Evolutionary conservation across 1,284 basidiomycete genomes (phyloP).

Genomic region (Xerocomus amazonicus): DNA sequence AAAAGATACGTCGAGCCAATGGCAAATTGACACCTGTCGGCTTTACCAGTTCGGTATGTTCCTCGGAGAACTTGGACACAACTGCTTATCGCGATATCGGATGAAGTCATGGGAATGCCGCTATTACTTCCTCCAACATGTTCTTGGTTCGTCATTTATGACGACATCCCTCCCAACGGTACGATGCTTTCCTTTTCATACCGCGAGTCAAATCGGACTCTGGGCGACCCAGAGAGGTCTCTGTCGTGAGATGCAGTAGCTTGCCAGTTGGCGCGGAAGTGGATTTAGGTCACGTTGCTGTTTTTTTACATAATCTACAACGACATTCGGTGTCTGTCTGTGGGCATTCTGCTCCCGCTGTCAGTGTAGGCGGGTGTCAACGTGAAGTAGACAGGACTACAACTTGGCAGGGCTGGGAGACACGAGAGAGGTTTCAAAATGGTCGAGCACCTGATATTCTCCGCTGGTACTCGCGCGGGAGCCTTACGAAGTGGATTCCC

Average conservation of each 20-base stretch:
- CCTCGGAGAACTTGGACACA: slow-evolving; percentile 20
- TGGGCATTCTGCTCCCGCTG: slow-evolving; percentile 8
- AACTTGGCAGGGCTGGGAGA: background rate
- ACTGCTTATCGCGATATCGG: slow-evolving; percentile 17
- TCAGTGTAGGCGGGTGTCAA: slow-evolving; percentile 5
- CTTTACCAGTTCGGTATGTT: slow-evolving; percentile 7
- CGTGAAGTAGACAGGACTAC: background rate
- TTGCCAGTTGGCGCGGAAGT: background rate
- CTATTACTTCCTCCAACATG: slow-evolving; percentile 10
- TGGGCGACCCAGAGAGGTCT: too few species aligned
- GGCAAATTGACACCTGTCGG: slow-evolving; percentile 3
- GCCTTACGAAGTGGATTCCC: too few species aligned
- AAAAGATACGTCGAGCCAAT: slow-evolving; percentile 12
- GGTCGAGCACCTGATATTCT: background rate
- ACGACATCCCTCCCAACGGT: slow-evolving; percentile 5
- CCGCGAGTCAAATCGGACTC: too few species aligned
- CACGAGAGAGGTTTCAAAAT: slow-evolving; percentile 1
- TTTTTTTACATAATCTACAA: slow-evolving; percentile 3
- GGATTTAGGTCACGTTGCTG: background rate
- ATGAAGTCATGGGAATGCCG: slow-evolving; percentile 3
- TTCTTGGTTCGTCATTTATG: background rate
- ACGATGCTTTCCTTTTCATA: background rate
- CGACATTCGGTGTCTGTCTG: slow-evolving; percentile 1
- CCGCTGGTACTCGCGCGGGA: too few species aligned
- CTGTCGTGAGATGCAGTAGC: too few species aligned